A percentile compares a stretch with the other conserved stretches of the same genome.
These are phyloP conservation scores for Calonectria pseudoturangicola DNA, from an alignment of 2,329 filamentous ascomycete genomes.

Conservation along the genomic window DNA sequence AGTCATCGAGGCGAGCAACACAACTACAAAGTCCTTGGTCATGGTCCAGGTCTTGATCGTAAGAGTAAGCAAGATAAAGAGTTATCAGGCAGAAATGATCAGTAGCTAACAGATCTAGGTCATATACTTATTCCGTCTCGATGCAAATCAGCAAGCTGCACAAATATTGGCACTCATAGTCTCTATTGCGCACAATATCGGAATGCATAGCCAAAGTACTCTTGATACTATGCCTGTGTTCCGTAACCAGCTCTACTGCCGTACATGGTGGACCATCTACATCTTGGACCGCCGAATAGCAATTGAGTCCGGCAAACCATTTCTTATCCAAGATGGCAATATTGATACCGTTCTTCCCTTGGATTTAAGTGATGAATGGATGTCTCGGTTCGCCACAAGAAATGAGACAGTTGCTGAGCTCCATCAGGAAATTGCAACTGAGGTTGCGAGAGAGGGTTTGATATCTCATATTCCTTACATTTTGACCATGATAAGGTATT, in stretches of 20 bases:
- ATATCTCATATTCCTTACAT: background rate
- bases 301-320: constrained; percentile 7
- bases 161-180: background rate
- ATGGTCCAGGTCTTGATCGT: constrained; percentile 10
- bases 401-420: background rate
- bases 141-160: constrained; percentile 10
- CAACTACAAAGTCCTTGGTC: background rate
- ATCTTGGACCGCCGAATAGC: constrained; percentile 7
- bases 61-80: background rate
- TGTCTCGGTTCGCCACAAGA: background rate
- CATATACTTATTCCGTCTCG: constrained; percentile 1
- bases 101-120: background rate
- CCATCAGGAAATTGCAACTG: background rate
- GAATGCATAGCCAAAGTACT: constrained; percentile 1
- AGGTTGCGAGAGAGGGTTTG: background rate
- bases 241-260: constrained; percentile 3
- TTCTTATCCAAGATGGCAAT: background rate
- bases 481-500: constrained; percentile 18
- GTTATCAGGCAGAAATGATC: background rate
- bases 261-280: constrained; percentile 3
- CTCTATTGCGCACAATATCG: background rate
- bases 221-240: constrained; percentile 3
- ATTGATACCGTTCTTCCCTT: background rate
- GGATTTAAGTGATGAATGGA: background rate
- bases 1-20: background rate